Evolutionary conservation across 768 basidiomycete species (phyloP).

Genomic region (Boletus rex-veris): DNA sequence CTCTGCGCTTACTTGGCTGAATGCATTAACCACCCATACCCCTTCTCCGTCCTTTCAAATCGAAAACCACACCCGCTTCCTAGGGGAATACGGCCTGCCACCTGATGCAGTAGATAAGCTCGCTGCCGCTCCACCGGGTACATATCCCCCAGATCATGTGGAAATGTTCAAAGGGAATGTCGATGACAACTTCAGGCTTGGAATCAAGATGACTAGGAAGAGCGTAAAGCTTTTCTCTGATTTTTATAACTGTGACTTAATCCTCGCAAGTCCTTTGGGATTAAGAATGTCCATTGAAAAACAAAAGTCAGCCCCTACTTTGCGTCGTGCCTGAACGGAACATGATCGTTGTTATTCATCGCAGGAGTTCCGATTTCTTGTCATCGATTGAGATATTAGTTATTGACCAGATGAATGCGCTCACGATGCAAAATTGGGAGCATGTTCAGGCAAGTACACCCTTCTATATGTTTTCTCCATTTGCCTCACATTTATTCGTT

Average conservation of each 20-base stretch:
- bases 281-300: conserved; percentile 90
- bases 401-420: conserved; percentile 89
- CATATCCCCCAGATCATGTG: conserved; percentile 84
- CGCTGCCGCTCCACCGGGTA: conserved; percentile 63
- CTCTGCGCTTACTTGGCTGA: conserved; percentile 78
- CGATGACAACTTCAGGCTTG: conserved; percentile 92
- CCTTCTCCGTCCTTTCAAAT: conserved; percentile 73
- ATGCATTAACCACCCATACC: conserved; percentile 73
- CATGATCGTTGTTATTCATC: conserved; percentile 1
- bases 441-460: conserved; percentile 73
- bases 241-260: conserved; percentile 87
- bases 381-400: conserved; percentile 89
- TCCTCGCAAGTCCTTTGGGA: conserved; percentile 91
- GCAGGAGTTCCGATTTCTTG: conserved; percentile 82
- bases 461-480: not conserved
- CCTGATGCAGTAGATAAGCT: conserved; percentile 79
- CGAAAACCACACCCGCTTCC: conserved; percentile 83
- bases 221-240: conserved; percentile 88
- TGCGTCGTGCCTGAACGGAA: too few species aligned
- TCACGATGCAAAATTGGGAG: conserved; percentile 99
- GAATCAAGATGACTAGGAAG: conserved; percentile 89
- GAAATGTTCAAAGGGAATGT: conserved; percentile 96
- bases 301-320: conserved; percentile 64
- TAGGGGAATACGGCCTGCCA: conserved; percentile 79
- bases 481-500: not conserved